A percentile compares a stretch with the other conserved stretches of the same genome.
Conservation (phyloP, 2,329 filamentous ascomycete species). For the Blastomyces percursus region DNA sequence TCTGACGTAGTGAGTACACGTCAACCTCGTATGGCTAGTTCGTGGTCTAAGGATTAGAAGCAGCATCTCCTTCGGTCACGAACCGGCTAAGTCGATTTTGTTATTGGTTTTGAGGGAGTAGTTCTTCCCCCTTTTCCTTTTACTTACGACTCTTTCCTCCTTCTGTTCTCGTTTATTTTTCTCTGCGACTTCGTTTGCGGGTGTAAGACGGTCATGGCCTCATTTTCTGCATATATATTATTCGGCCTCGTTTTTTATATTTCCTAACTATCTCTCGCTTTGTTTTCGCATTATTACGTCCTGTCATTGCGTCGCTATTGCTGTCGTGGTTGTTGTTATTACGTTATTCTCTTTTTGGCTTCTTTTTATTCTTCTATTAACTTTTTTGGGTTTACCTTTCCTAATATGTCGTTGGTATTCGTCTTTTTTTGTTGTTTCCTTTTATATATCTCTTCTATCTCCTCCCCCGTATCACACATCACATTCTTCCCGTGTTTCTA, state of each 20-base stretch:
- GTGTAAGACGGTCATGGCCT: constrained; percentile 1
- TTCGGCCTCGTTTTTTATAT: constrained; percentile 14
- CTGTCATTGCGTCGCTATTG: not conserved
- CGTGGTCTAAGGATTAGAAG: constrained; percentile 2
- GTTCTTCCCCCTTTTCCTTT: not conserved
- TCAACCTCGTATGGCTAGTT: not conserved
- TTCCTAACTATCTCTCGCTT: constrained; percentile 8
- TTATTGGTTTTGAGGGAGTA: not conserved
- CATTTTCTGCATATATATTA: constrained; percentile 18
- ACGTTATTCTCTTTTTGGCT: not conserved
- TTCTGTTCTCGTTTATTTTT: constrained; percentile 10
- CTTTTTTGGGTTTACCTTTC: not conserved
- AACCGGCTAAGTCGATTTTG: constrained; percentile 33
- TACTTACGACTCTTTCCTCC: constrained; percentile 2
- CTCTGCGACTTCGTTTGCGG: constrained; percentile 12
- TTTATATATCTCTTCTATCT: not conserved
- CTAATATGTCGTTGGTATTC: constrained; percentile 3
- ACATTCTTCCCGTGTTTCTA: not conserved
- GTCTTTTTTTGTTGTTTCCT: not conserved
- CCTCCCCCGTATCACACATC: not conserved
- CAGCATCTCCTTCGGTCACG: constrained; percentile 40
- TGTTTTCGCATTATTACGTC: not conserved
- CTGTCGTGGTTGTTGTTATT: not conserved
- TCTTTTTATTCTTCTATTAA: not conserved
- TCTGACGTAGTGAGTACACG: constrained; percentile 8